Conservation (phyloP, 192 early-diverging fungal species). For the Coemansia sp. region DNA sequence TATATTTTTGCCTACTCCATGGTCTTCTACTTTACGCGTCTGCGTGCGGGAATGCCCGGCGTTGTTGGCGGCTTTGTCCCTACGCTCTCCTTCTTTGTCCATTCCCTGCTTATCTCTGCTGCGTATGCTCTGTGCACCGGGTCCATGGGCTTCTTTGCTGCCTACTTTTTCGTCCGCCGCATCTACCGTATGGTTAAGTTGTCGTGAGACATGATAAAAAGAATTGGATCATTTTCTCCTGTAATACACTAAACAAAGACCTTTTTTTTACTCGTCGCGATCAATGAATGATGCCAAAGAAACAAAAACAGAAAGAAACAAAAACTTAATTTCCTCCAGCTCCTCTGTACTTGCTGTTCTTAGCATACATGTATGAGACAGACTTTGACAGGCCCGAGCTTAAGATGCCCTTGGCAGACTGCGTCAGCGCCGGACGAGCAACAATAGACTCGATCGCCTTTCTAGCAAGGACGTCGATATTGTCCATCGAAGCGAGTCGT, state of each 20-base stretch:
- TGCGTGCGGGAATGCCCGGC: constrained; percentile 60
- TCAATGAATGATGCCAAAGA: not conserved
- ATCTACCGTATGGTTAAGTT: constrained; percentile 51
- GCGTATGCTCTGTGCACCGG: constrained; percentile 58
- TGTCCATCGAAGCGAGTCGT: constrained; percentile 28
- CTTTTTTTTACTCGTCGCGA: not conserved
- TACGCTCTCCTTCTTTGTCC: constrained; percentile 74
- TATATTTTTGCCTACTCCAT: constrained; percentile 84
- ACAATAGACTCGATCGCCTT: constrained; percentile 68
- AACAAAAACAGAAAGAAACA: not conserved
- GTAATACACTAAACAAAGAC: not conserved
- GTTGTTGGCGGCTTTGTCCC: constrained; percentile 60
- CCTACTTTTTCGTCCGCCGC: constrained; percentile 47
- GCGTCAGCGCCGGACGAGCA: constrained; percentile 78
- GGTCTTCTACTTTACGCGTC: constrained; percentile 67
- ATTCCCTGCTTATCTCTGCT: constrained; percentile 65
- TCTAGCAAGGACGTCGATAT: constrained; percentile 36
- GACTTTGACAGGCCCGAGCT: constrained; percentile 79
- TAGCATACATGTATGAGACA: constrained; percentile 60
- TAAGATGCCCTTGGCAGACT: constrained; percentile 88
- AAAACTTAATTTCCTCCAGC: not conserved
- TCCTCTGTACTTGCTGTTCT: constrained; percentile 41
- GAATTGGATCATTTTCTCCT: not conserved
- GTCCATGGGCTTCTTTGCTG: constrained; percentile 53
- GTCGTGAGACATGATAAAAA: not conserved